Conservation (phyloP, 2,329 filamentous ascomycete genomes). For the Claviceps maximensis region DNA sequence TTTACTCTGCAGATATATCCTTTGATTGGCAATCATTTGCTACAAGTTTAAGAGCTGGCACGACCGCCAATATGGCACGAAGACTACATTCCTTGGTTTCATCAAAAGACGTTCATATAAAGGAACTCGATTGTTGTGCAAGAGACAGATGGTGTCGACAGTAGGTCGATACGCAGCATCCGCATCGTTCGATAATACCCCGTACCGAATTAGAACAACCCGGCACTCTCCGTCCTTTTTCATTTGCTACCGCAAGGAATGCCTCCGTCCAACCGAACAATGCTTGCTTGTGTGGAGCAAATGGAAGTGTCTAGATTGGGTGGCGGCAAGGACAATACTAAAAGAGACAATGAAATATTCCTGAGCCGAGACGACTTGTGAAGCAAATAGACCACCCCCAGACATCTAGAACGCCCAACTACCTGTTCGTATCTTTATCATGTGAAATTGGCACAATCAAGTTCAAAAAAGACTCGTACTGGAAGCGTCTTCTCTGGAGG, state of each 20-base stretch:
- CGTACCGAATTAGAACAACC: no score
- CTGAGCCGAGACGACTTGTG: background rate
- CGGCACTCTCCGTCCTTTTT: no score
- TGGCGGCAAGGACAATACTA: slow-evolving; percentile 13
- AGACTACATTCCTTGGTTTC: no score
- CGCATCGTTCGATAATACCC: no score
- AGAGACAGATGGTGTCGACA: no score
- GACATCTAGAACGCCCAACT: background rate
- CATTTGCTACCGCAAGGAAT: background rate
- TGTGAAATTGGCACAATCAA: background rate
- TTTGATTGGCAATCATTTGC: no score
- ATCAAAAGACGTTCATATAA: no score
- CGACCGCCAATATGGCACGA: no score
- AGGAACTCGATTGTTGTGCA: no score
- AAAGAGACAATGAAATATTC: slow-evolving; percentile 2
- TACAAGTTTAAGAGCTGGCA: no score
- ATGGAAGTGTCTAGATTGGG: background rate
- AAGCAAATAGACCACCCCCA: background rate
- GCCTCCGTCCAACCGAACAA: background rate
- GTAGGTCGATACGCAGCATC: no score
- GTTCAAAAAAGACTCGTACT: background rate
- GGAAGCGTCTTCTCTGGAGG: background rate
- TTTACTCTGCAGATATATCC: no score
- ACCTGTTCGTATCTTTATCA: background rate
- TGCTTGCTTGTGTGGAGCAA: background rate